Percentiles rank a stretch among this genome's conserved stretches.
phyloP scores from a whole-genome alignment of 208 protist genomes.

The Phytomonas serpens region DNA sequence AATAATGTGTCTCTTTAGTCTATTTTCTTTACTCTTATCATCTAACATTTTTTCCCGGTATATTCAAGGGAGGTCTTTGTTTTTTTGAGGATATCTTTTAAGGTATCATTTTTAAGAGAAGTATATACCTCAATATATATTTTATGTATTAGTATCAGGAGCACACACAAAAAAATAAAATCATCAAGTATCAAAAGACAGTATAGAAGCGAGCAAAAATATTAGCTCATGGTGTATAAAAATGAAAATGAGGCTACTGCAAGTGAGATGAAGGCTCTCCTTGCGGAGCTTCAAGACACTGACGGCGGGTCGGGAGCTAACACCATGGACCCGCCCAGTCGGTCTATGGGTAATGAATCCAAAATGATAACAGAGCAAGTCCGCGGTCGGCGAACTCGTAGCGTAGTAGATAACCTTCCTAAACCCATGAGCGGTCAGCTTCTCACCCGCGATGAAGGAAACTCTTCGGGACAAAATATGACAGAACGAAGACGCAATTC shows the following conservation, averaged over 20 bases:
- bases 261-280: conserved; percentile 43
- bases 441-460: not conserved
- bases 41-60: not conserved
- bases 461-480: not conserved
- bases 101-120: not conserved
- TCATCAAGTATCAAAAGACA: not conserved
- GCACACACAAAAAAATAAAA: not conserved
- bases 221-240: not conserved
- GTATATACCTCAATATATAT: not conserved
- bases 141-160: not conserved
- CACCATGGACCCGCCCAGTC: not conserved
- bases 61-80: not conserved
- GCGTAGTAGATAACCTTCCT: not conserved
- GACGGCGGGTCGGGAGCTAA: conserved; percentile 6
- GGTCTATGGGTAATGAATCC: not conserved
- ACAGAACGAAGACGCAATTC: not conserved
- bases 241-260: conserved; percentile 17
- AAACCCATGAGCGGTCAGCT: not conserved
- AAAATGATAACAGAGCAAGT: not conserved
- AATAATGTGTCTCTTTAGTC: not conserved
- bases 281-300: conserved; percentile 50
- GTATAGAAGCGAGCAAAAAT: not conserved
- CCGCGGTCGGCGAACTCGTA: not conserved
- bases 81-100: not conserved
- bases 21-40: not conserved